Evolutionary conservation across 495 filamentous ascomycete species (phyloP), one percentile per base, ranked within the genome.

Genomic region (Neurospora tetrasperma): DNA sequence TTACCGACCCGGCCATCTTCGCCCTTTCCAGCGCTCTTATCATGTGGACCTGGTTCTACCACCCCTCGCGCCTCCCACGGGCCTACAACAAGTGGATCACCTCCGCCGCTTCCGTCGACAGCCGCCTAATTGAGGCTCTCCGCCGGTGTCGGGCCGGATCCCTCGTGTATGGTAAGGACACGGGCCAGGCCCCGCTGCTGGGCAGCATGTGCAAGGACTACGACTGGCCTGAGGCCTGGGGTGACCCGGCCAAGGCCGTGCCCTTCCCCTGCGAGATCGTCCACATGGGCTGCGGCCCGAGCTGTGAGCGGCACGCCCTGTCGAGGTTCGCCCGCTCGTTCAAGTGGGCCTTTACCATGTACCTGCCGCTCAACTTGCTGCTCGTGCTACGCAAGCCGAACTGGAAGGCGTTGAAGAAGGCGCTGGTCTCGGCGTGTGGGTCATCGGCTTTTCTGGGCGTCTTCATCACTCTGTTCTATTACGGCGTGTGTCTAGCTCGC

Each of bases 11-110:
- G n/a, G 82, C 86, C 11, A 78, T 95, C 6, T 98, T 98, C 78
- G 89, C 93, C 23, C 76, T 87, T 71, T 94, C 91, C 75, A 88
- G 89, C 66, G 91, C 89, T n/a, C 81, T 93, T 4, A 90, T 98
- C 69, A 98, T 97, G 93, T 94, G 93, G 90, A 87, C 92, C 23
- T 97, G 92, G 92, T 90, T 97, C 76, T 97, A 95, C 83, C 75
- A 79, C 4, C 92, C 93, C 0, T 83, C 87, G 46, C 85, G 88
- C 69, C 83, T 97, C 6, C 93, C 93, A 12, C 86, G 80, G 42
- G 85, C 90, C 38, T 98, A 97, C 82, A 92, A 89, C 73, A 91
- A 91, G 80, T 97, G 94, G 93, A 96, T 98, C 75, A 86, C 85
- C 54, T 87, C 88, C 31, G 91, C 90, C 23, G 93, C 94, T 39